Evolutionary conservation across 768 basidiomycete genomes (phyloP), one percentile per base, ranked within the genome.

Genomic region (Mycena rosella): DNA sequence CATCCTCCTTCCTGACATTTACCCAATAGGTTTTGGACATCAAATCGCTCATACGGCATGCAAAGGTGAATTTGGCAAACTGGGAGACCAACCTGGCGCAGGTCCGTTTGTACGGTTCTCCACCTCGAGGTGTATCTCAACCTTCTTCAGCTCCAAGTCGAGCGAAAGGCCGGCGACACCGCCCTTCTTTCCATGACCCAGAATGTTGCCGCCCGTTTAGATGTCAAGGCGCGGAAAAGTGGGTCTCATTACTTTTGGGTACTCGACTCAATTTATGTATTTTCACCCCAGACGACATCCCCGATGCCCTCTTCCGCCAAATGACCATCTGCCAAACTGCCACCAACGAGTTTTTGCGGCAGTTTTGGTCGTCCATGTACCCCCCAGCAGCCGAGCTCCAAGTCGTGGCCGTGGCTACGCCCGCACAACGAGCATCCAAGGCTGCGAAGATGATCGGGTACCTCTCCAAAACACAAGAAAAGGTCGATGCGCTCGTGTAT

Each of bases 261-360:
- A 11, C n/a, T 34, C 13, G n/a, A 44, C 30, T 54, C 61, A 20
- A n/a, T n/a, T n/a, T n/a, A n/a, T n/a, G n/a, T 27, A n/a, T 34
- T 49, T 18, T 62, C 58, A 10, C 20, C 60, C 59, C 65, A 97
- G 95, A 88, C 67, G 91, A 93, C 44, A 89, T 99, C 36, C 94
- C 96, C 1, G 88, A 92, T 55, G 85, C 84, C 2, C 82, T 97
- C 42, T 89, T 94, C 73, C 85, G 88, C 61, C 91, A 96, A 80
- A 92, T 98, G 88, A 89, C 88, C 20, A 93, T 93, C 0, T 95
- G 94, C 74, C 96, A 98, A 75, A 95, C 95, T 1, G 92, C 96
- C 4, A 92, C 96, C 14, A 96, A 95, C 74, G 98, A 99, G 76
- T 98, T 99, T 77, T 84, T 99, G 17, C 90, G 97, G 30, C 98